Evolutionary conservation across 2,329 filamentous ascomycete species (phyloP).

Genomic region (Penicillium sp.): DNA sequence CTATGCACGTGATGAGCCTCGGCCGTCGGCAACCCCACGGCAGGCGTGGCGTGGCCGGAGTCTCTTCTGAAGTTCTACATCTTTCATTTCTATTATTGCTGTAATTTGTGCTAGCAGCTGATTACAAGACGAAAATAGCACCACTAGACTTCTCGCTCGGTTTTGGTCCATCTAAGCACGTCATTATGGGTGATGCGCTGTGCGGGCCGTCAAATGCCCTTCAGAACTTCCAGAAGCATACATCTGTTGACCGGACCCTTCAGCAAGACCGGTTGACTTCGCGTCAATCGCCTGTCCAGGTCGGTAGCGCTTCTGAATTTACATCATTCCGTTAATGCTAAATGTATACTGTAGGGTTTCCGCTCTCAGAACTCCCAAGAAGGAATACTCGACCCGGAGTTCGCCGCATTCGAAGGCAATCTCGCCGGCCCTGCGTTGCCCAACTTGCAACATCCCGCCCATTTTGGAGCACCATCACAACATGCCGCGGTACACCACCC

Average conservation of each 20-base stretch:
- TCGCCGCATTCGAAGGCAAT: constrained; percentile 56
- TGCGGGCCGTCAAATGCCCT: constrained; percentile 69
- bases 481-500: constrained; percentile 19
- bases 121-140: background rate
- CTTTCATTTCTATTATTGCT: background rate
- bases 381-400: constrained; percentile 55
- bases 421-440: constrained; percentile 27
- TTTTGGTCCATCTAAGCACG: background rate
- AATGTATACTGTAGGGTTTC: constrained; percentile 46
- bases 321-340: constrained; percentile 3
- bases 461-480: constrained; percentile 22
- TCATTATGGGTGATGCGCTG: constrained; percentile 56
- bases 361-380: constrained; percentile 50
- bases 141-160: background rate
- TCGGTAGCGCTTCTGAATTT: background rate
- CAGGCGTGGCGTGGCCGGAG: constrained; percentile 1
- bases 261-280: constrained; percentile 62
- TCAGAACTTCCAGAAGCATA: constrained; percentile 63
- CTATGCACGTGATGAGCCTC: constrained; percentile 17
- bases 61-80: background rate
- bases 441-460: constrained; percentile 31
- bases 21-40: constrained; percentile 16
- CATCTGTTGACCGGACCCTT: constrained; percentile 57
- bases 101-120: background rate
- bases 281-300: constrained; percentile 49